These are phyloP conservation scores for Acacia confusa DNA, from an alignment of 306 rosid species.

Conservation along the genomic window DNA sequence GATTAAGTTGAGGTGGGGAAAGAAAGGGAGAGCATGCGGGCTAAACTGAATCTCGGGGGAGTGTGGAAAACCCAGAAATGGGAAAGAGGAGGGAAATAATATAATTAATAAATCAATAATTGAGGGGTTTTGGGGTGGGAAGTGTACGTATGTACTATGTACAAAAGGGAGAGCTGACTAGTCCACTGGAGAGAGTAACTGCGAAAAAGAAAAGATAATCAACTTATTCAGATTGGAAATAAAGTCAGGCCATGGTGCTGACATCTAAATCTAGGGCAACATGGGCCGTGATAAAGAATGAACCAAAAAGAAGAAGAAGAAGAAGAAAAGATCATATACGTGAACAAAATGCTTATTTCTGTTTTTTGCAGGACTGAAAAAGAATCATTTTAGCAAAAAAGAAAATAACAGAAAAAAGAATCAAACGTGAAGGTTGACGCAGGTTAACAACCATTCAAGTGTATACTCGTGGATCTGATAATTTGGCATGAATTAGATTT, in stretches of 20 bases:
- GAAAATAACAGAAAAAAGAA: too few relatives aligned
- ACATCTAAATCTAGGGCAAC: neutral
- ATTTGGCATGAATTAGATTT: too few relatives aligned
- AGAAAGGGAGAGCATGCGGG: neutral
- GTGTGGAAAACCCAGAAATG: neutral
- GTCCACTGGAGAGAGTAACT: slow-evolving; percentile 51
- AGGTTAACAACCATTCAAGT: too few relatives aligned
- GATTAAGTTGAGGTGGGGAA: neutral
- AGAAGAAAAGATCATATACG: too few relatives aligned
- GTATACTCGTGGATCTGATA: too few relatives aligned
- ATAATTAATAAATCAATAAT: neutral
- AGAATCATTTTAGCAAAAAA: too few relatives aligned
- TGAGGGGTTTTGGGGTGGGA: neutral
- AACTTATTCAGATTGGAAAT: neutral
- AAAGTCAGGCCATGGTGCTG: neutral
- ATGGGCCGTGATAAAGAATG: neutral
- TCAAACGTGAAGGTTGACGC: too few relatives aligned
- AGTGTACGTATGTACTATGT: neutral
- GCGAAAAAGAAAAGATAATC: slow-evolving; percentile 35
- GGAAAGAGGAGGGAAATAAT: neutral
- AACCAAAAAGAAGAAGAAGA: too few relatives aligned
- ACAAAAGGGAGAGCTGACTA: slow-evolving; percentile 12
- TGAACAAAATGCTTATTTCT: too few relatives aligned
- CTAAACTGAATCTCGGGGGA: neutral
- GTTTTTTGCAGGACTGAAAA: too few relatives aligned